These are phyloP conservation scores for Exophiala calicioides DNA, from an alignment of 2,329 filamentous ascomycete species.

Conservation along the genomic window DNA sequence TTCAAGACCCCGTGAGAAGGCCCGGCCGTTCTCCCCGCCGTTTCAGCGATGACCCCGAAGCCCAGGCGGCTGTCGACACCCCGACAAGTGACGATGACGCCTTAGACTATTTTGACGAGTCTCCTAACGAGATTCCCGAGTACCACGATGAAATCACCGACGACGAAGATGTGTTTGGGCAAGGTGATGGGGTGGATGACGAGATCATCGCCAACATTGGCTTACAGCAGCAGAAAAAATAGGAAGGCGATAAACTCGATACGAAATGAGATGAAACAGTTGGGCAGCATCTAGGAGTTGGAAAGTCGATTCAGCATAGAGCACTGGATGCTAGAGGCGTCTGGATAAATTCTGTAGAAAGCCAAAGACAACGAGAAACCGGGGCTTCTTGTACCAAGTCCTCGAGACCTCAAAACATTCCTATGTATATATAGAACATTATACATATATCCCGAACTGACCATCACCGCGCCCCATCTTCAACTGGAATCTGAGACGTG, in stretches of 20 bases:
- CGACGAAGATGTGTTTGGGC: slow-evolving; percentile 50
- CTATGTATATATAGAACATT: no score
- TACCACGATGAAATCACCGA: slow-evolving; percentile 58
- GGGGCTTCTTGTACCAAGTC: no score
- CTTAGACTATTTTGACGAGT: slow-evolving; percentile 47
- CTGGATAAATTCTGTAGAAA: no score
- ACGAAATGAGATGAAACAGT: no score
- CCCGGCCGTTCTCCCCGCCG: slow-evolving; percentile 26
- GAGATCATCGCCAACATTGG: slow-evolving; percentile 40
- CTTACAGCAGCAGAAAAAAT: slow-evolving; percentile 38
- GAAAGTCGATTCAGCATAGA: no score
- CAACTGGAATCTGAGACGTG: no score
- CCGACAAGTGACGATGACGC: slow-evolving; percentile 45
- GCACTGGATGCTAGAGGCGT: no score
- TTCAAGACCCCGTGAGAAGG: slow-evolving; percentile 39
- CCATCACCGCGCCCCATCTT: no score
- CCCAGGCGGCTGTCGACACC: slow-evolving; percentile 42
- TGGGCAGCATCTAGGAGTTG: no score
- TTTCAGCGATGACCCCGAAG: slow-evolving; percentile 42
- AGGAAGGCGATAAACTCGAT: not conserved
- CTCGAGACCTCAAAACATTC: no score
- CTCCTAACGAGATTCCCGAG: slow-evolving; percentile 30
- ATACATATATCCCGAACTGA: no score
- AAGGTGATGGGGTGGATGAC: slow-evolving; percentile 34
- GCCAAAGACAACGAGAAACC: no score